Base-by-base conservation (phyloP, 2,329 filamentous ascomycete genomes). In the Colletotrichum karsti region DNA sequence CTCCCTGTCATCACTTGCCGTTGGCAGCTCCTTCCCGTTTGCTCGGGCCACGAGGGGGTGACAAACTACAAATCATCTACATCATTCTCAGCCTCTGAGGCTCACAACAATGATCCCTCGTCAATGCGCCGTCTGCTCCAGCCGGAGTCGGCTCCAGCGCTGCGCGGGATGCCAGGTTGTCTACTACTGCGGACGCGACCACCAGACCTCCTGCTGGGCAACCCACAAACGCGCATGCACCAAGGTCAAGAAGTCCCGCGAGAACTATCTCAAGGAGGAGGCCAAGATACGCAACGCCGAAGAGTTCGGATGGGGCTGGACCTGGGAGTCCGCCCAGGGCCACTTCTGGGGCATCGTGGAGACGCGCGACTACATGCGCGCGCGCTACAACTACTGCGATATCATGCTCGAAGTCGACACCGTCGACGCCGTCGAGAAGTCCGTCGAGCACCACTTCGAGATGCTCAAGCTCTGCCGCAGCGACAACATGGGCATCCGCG, bases 311-410 rank as follows among this genome's bases (percentile, higher is more conserved):
- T 72, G 76, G 0, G 72, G 71, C 5, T 76, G 81, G 53, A 65
- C 76, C 44, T 86, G 85, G 64, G 78, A 81, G 63, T 75, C 73
- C 0, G 13, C 70, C 1, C 77, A 77, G 15, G 83, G 83, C 35
- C 71, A 70, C 20, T 87, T 87, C 70, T 85, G 82, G 80, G 74
- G 73, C 7, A 74, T 82, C 20, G 2, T 69, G 2, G 73, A 75
- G 37, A 85, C 84, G 3, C 78, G 81, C n/a, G 69, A 75, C 10
- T 87, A 85, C 70, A 84, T 85, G 82, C 71, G 71, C 44, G 77
- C 78, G 3, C 77, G 78, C 20, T 78, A 72, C 57, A 70, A 46
- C 0, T 62, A 82, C 3, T 76, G 76, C 4, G 72, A 80, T 18
- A 67, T 72, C 1, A 68, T 87, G 2, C 55, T 75, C 20, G 72